phyloP scores from a whole-genome alignment of 257 asterid species.

The Striga asiatica region DNA sequence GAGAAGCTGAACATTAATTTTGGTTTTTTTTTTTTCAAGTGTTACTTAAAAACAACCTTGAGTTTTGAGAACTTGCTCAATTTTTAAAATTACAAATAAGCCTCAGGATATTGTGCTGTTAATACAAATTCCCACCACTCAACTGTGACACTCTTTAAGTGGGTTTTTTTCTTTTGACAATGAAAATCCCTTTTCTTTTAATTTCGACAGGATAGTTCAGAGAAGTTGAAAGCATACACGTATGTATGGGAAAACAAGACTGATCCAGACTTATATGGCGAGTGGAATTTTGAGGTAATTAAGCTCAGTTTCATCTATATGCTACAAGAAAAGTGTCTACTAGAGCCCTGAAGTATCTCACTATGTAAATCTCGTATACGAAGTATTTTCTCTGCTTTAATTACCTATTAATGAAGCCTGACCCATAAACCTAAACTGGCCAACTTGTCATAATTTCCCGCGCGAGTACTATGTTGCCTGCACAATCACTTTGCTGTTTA shows the following conservation, averaged over 20 bases:
- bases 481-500: background rate
- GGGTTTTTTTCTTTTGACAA: no score
- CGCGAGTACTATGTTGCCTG: background rate
- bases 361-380: background rate
- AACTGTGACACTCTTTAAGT: no score
- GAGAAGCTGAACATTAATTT: background rate
- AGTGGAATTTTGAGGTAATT: constrained; percentile 57
- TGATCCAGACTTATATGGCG: constrained; percentile 47
- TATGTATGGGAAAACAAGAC: constrained; percentile 42
- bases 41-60: no score
- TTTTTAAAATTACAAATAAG: no score
- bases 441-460: background rate
- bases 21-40: background rate
- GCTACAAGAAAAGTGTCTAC: background rate
- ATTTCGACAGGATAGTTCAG: constrained; percentile 39
- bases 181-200: background rate
- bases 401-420: background rate
- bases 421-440: no score
- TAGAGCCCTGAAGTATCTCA: background rate
- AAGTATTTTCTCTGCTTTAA: background rate
- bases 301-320: background rate
- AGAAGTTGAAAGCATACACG: constrained; percentile 31
- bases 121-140: no score
- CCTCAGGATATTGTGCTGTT: no score
- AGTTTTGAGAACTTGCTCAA: no score